phyloP scores from a whole-genome alignment of 1,284 basidiomycete genomes.

The Irpex lacteus region DNA sequence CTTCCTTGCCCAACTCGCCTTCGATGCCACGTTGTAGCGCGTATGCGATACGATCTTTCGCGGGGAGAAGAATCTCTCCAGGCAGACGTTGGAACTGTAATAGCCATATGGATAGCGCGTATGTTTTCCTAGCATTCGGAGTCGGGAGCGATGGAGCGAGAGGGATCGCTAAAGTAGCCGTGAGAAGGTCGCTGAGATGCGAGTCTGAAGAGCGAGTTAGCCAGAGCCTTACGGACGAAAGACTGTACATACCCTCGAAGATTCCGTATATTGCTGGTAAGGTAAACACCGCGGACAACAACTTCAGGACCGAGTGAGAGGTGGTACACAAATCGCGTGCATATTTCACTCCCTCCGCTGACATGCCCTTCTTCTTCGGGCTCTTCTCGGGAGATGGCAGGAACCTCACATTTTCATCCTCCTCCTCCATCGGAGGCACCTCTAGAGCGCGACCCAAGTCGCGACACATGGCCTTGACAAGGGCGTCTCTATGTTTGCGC shows the following conservation, averaged over 20 bases:
- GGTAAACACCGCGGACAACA: slow-evolving; percentile 59
- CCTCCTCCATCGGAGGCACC: slow-evolving; percentile 39
- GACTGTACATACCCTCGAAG: slow-evolving; percentile 53
- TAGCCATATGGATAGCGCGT: slow-evolving; percentile 69
- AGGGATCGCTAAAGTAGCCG: slow-evolving; percentile 65
- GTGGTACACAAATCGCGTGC: slow-evolving; percentile 73
- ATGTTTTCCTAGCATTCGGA: slow-evolving; percentile 80
- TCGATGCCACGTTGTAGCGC: slow-evolving; percentile 74
- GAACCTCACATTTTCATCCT: slow-evolving; percentile 12
- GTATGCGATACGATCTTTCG: slow-evolving; percentile 61
- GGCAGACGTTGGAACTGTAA: slow-evolving; percentile 70
- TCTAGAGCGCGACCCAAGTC: slow-evolving; percentile 63
- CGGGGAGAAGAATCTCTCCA: slow-evolving; percentile 50
- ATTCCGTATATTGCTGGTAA: slow-evolving; percentile 53
- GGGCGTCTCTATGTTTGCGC: slow-evolving; percentile 43
- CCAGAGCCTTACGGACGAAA: slow-evolving; percentile 2
- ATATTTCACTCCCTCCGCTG: slow-evolving; percentile 70
- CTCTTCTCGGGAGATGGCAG: slow-evolving; percentile 50
- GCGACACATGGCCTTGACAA: slow-evolving; percentile 55
- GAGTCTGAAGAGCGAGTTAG: slow-evolving; percentile 39
- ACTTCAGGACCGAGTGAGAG: slow-evolving; percentile 62
- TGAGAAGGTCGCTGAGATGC: slow-evolving; percentile 57
- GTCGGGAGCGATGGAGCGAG: slow-evolving; percentile 65
- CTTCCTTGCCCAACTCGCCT: slow-evolving; percentile 80
- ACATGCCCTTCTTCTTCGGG: slow-evolving; percentile 62